Evolutionary conservation across 2,329 filamentous ascomycete genomes (phyloP).

Genomic region (Juglanconis sp.): DNA sequence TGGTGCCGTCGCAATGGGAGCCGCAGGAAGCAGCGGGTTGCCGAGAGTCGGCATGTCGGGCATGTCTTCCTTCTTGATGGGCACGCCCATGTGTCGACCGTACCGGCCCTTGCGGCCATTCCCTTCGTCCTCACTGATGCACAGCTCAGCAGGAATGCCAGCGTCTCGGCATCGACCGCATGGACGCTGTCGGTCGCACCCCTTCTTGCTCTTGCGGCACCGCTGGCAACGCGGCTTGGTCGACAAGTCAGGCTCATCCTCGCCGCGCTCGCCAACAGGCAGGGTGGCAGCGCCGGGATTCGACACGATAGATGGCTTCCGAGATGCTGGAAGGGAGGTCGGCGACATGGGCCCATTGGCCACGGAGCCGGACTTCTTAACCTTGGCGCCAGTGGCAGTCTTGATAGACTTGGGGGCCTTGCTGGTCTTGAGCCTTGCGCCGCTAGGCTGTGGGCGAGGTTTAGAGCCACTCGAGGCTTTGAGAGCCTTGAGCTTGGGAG

Average conservation of each 20-base stretch:
- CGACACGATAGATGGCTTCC: conserved; percentile 73
- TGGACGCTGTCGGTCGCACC: conserved; percentile 92
- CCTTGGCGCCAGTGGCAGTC: conserved; percentile 36
- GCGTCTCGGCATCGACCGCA: conserved; percentile 95
- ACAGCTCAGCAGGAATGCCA: conserved; percentile 87
- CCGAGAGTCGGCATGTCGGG: conserved; percentile 36
- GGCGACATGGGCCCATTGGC: conserved; percentile 53
- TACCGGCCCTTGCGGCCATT: conserved; percentile 96
- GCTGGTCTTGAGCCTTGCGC: conserved; percentile 36
- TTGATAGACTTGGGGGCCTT: conserved; percentile 39
- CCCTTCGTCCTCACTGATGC: conserved; percentile 95
- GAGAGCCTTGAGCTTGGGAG: conserved; percentile 38
- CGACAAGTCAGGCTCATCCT: conserved; percentile 88
- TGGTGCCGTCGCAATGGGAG: conserved; percentile 29
- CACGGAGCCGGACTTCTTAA: conserved; percentile 47
- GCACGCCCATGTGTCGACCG: conserved; percentile 67
- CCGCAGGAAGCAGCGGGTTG: conserved; percentile 34
- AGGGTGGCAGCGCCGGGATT: conserved; percentile 38
- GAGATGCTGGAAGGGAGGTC: conserved; percentile 66
- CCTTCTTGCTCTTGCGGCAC: conserved; percentile 99
- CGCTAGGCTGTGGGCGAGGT: conserved; percentile 33
- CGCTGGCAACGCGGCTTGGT: conserved; percentile 96
- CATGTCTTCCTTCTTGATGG: conserved; percentile 56
- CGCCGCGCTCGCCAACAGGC: conserved; percentile 61
- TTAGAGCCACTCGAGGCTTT: conserved; percentile 37